These are phyloP conservation scores for Metrosideros polymorpha DNA, from an alignment of 441 rosid species.

Conservation along the genomic window DNA sequence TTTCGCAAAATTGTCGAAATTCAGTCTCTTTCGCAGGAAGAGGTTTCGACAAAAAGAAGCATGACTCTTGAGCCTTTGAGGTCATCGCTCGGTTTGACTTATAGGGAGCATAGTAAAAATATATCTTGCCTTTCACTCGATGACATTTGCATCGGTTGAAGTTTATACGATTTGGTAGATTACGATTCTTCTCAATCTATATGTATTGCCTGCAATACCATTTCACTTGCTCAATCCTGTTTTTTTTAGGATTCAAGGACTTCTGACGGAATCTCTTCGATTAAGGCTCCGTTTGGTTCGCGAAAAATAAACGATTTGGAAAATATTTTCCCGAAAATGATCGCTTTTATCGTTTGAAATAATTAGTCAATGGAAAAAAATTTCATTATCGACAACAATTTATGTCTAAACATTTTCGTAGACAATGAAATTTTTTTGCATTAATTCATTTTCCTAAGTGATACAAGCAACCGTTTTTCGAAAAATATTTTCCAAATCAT, in stretches of 20 bases:
- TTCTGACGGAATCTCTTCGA: background rate
- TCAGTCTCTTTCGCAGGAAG: background rate
- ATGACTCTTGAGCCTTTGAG: background rate
- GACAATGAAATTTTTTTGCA: too few species aligned
- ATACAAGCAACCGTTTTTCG: too few species aligned
- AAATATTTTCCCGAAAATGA: too few species aligned
- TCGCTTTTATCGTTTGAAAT: too few species aligned
- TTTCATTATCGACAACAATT: too few species aligned
- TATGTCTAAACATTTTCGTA: too few species aligned
- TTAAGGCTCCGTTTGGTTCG: too few species aligned
- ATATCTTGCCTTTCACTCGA: background rate
- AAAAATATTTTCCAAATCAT: too few species aligned
- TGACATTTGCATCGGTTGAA: rapidly evolving
- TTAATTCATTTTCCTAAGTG: too few species aligned
- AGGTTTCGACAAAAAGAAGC: background rate
- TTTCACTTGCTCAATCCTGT: background rate
- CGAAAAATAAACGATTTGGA: too few species aligned
- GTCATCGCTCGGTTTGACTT: background rate
- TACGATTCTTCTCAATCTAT: background rate
- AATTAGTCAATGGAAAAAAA: too few species aligned
- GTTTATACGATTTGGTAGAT: background rate
- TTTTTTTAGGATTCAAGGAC: background rate
- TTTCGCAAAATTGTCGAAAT: background rate
- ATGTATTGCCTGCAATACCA: background rate
- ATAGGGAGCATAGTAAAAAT: background rate